Percentiles rank a stretch among this genome's conserved stretches.
Conservation (phyloP, 257 asterid genomes). For the Capsicum baccatum region DNA sequence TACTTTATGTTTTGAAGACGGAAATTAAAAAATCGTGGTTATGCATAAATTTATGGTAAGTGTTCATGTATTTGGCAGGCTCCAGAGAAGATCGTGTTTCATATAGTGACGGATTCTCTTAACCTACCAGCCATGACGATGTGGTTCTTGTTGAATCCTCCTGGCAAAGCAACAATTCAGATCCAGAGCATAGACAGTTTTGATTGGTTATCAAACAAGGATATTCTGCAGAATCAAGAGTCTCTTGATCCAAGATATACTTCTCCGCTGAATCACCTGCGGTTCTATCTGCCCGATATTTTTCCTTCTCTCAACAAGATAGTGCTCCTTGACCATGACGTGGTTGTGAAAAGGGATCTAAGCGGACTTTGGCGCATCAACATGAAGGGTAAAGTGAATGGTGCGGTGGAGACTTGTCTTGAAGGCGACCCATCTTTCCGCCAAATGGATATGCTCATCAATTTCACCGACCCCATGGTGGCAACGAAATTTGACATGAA, state of each 20-base stretch:
- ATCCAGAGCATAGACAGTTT: slow-evolving; percentile 63
- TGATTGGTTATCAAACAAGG: slow-evolving; percentile 59
- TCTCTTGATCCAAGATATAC: slow-evolving; percentile 66
- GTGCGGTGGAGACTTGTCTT: slow-evolving; percentile 70
- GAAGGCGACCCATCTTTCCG: slow-evolving; percentile 45
- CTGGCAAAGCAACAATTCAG: slow-evolving; percentile 52
- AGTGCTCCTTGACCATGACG: slow-evolving; percentile 63
- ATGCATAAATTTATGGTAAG: slow-evolving; percentile 17
- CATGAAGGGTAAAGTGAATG: slow-evolving; percentile 58
- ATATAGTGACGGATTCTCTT: slow-evolving; percentile 58
- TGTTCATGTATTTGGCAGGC: slow-evolving; percentile 41
- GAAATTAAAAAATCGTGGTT: not conserved
- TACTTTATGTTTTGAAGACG: not conserved
- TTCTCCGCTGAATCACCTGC: slow-evolving; percentile 66
- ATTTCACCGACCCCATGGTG: slow-evolving; percentile 61
- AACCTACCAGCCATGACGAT: slow-evolving; percentile 61
- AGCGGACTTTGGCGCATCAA: slow-evolving; percentile 53
- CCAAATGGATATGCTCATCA: slow-evolving; percentile 62
- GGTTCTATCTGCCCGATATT: slow-evolving; percentile 64
- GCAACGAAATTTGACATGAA: slow-evolving; percentile 52
- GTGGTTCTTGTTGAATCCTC: slow-evolving; percentile 63
- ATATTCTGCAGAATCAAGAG: slow-evolving; percentile 55
- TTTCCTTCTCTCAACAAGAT: slow-evolving; percentile 61
- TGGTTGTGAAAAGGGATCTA: slow-evolving; percentile 64
- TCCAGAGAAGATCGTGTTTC: slow-evolving; percentile 62